Percentiles rank a stretch among this genome's conserved stretches.
phyloP scores from a whole-genome alignment of 202 grass and related monocot genomes.

The Setaria viridis region DNA sequence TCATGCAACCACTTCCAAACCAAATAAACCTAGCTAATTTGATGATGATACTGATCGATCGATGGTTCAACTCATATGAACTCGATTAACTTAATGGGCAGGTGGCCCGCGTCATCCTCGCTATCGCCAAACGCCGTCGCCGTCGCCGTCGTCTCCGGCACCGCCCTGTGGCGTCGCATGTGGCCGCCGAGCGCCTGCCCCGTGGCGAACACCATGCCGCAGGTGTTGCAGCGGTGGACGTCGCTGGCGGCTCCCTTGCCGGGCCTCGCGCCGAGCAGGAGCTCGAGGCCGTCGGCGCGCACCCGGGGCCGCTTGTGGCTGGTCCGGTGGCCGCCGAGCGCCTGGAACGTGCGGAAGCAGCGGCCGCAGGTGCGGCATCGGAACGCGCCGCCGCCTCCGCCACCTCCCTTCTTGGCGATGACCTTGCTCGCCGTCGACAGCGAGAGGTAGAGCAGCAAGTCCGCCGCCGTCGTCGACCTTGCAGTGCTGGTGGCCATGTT shows the following conservation, averaged over 20 bases:
- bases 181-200: conserved; percentile 69
- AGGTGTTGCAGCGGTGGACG: conserved; percentile 48
- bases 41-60: too few species aligned
- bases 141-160: not conserved
- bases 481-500: not conserved
- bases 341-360: conserved; percentile 57
- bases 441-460: not conserved
- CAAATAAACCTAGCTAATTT: too few species aligned
- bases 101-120: not conserved
- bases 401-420: not conserved
- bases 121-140: not conserved
- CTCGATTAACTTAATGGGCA: too few species aligned
- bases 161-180: conserved; percentile 49
- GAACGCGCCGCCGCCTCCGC: conserved; percentile 23
- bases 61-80: too few species aligned
- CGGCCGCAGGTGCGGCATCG: conserved; percentile 57
- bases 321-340: conserved; percentile 60
- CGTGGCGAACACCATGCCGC: conserved; percentile 43
- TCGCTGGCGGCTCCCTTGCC: not conserved
- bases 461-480: not conserved
- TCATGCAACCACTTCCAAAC: too few species aligned
- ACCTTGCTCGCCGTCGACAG: conserved; percentile 47
- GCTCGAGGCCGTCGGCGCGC: conserved; percentile 59
- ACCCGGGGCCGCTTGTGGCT: conserved; percentile 60
- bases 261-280: conserved; percentile 47